These are phyloP conservation scores for Fusarium stilboides DNA, from an alignment of 2,329 filamentous ascomycete genomes.

Conservation along the genomic window DNA sequence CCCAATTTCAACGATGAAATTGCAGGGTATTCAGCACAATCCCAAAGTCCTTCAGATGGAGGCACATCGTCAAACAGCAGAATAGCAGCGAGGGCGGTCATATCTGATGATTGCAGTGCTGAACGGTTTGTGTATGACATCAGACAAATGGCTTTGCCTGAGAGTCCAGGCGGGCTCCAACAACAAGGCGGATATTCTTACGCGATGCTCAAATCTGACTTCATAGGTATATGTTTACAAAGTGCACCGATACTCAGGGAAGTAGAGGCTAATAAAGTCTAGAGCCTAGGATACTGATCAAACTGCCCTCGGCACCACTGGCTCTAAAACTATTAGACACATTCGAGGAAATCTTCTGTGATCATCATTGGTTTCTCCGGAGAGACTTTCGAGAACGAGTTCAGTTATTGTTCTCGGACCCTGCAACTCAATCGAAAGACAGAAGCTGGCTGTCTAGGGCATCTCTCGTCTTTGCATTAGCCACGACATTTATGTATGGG, in stretches of 20 bases:
- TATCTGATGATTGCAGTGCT: neutral
- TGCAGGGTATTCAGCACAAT: neutral
- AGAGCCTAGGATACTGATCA: neutral
- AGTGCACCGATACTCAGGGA: no score
- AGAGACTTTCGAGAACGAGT: neutral
- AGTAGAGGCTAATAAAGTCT: neutral
- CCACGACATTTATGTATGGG: neutral
- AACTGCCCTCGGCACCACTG: neutral
- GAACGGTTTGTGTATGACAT: neutral
- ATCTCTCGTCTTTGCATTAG: neutral
- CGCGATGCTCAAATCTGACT: neutral
- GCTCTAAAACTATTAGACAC: neutral
- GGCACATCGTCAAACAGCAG: neutral
- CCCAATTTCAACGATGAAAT: neutral
- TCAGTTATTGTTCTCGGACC: neutral
- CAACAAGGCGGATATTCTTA: slow-evolving; percentile 1
- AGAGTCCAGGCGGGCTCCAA: neutral
- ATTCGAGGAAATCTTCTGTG: neutral
- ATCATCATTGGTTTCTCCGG: slow-evolving; percentile 1
- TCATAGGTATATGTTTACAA: neutral
- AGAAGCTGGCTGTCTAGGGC: slow-evolving; percentile 1
- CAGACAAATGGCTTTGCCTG: neutral
- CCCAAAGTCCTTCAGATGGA: neutral
- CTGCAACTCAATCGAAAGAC: neutral
- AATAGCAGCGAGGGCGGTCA: neutral